Conservation (phyloP, 805 yeast species). For the Spathaspora girioi region DNA sequence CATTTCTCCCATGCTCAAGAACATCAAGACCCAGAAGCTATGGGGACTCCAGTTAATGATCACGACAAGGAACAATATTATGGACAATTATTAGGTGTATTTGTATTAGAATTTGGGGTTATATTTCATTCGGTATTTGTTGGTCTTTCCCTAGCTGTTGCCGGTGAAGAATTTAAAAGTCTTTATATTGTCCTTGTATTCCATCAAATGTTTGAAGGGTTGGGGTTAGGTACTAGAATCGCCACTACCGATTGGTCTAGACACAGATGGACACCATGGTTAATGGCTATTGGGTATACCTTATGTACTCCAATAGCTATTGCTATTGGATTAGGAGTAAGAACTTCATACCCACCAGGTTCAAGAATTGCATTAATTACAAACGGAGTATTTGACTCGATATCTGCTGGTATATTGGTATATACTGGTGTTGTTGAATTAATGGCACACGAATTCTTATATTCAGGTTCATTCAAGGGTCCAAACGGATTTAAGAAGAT, state of each 20-base stretch:
- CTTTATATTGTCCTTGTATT: constrained; percentile 67
- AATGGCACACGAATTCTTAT: constrained; percentile 73
- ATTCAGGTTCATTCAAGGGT: constrained; percentile 63
- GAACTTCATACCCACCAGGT: constrained; percentile 56
- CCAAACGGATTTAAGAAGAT: constrained; percentile 48
- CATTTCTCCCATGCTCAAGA: constrained; percentile 44
- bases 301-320: constrained; percentile 71
- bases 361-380: constrained; percentile 58
- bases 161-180: constrained; percentile 72
- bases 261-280: constrained; percentile 53
- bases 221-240: constrained; percentile 75
- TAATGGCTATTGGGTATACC: constrained; percentile 47
- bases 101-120: constrained; percentile 73
- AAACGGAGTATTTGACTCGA: constrained; percentile 70
- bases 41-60: constrained; percentile 32
- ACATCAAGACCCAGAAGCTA: constrained; percentile 43
- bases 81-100: constrained; percentile 45
- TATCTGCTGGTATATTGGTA: constrained; percentile 74
- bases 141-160: constrained; percentile 72
- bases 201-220: constrained; percentile 84
- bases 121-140: constrained; percentile 80
- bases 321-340: constrained; percentile 75
- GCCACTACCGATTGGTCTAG: constrained; percentile 36
- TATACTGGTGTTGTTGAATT: constrained; percentile 77
- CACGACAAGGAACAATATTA: constrained; percentile 44